Evolutionary conservation across 2,329 filamentous ascomycete species (phyloP).

Genomic region (Aspergillus luchuensis): DNA sequence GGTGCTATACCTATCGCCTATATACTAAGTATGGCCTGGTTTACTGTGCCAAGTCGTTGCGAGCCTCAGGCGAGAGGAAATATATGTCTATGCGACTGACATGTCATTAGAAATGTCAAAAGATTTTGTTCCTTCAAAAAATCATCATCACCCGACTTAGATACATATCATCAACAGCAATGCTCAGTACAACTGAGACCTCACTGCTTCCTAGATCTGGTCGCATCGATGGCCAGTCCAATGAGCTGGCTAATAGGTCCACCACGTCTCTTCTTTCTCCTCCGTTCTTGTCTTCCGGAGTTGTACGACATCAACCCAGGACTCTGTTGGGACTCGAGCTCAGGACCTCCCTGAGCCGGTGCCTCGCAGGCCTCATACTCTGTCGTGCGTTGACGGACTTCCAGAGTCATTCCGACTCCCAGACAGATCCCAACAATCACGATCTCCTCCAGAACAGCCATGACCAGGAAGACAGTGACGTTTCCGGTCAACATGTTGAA

Average conservation of each 20-base stretch:
- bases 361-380: neutral
- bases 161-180: neutral
- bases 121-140: too few species aligned
- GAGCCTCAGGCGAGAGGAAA: too few species aligned
- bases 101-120: too few species aligned
- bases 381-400: neutral
- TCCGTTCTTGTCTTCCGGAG: neutral
- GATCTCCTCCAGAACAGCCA: slow-evolving; percentile 56
- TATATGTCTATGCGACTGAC: too few species aligned
- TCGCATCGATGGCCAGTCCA: neutral
- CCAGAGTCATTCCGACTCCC: slow-evolving; percentile 31
- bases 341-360: neutral
- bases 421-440: slow-evolving; percentile 47
- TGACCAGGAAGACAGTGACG: slow-evolving; percentile 46
- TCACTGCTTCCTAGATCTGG: neutral
- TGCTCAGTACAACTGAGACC: neutral
- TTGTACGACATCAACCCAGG: neutral
- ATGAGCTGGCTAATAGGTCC: slow-evolving; percentile 3
- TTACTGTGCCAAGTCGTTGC: too few species aligned
- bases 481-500: slow-evolving; percentile 50
- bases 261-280: slow-evolving; percentile 14
- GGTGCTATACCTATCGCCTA: too few species aligned
- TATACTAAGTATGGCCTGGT: too few species aligned
- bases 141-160: too few species aligned
- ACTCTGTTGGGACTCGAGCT: neutral